Conservation (phyloP, 306 rosid genomes). For the Prunus dulcis region DNA sequence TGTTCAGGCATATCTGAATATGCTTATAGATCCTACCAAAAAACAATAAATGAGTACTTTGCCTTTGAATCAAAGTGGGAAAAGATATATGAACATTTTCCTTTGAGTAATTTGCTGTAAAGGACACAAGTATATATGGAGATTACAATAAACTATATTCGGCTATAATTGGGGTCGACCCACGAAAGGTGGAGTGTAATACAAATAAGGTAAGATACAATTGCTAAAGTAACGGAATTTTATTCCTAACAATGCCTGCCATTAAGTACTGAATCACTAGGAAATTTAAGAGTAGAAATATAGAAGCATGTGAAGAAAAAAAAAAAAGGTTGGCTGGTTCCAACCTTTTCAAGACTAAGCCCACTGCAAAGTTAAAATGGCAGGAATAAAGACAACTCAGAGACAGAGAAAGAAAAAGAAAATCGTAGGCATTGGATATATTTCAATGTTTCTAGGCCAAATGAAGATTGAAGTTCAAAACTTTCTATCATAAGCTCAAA, state of each 20-base stretch:
- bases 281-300: background rate
- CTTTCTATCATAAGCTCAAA: background rate
- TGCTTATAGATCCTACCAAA: slow-evolving; percentile 19
- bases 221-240: too few species aligned
- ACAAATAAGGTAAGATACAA: too few species aligned
- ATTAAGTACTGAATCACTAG: background rate
- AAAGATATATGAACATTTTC: too few species aligned
- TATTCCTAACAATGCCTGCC: background rate
- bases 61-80: too few species aligned
- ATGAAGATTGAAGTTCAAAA: background rate
- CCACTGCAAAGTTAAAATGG: background rate
- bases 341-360: background rate
- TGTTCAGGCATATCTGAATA: slow-evolving; percentile 48
- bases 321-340: background rate
- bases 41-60: slow-evolving; percentile 13
- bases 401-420: background rate
- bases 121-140: too few species aligned
- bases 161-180: too few species aligned
- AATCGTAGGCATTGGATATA: background rate
- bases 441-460: slow-evolving; percentile 9
- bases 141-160: too few species aligned
- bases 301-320: background rate
- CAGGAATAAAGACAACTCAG: background rate
- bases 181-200: too few species aligned
- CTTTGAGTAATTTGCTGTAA: too few species aligned